Evolutionary conservation across 2,329 filamentous ascomycete species (phyloP).

Genomic region (Nigrospora sphaerica): DNA sequence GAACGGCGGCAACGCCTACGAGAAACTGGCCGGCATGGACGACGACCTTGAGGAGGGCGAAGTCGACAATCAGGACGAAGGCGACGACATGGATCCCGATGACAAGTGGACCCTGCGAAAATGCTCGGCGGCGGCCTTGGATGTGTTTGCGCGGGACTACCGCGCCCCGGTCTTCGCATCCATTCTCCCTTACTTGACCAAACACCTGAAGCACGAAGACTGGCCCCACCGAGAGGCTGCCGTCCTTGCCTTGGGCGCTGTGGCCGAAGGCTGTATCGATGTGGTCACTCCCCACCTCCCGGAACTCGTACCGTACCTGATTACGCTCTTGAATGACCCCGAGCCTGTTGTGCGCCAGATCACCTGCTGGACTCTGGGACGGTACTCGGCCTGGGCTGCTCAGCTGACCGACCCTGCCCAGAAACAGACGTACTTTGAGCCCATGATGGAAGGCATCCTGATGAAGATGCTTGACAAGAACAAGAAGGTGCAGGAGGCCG

Average conservation of each 20-base stretch:
- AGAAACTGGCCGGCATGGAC: conserved; percentile 52
- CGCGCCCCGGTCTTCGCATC: conserved; percentile 81
- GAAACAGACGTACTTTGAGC: conserved; percentile 76
- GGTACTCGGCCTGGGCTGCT: conserved; percentile 90
- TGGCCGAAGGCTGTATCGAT: conserved; percentile 89
- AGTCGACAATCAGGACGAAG: conserved; percentile 66
- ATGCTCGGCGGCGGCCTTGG: conserved; percentile 90
- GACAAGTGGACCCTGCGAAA: conserved; percentile 94
- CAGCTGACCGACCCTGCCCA: conserved; percentile 60
- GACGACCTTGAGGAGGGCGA: conserved; percentile 85
- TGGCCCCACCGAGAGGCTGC: conserved; percentile 93
- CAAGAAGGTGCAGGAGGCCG: conserved; percentile 96
- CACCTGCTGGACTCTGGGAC: conserved; percentile 93
- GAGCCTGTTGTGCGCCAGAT: conserved; percentile 94
- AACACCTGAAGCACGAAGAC: conserved; percentile 78
- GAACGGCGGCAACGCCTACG: conserved; percentile 44
- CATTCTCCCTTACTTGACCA: conserved; percentile 86
- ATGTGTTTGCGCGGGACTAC: conserved; percentile 90
- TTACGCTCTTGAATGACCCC: conserved; percentile 73
- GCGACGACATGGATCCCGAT: conserved; percentile 77
- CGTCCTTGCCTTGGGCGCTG: conserved; percentile 86
- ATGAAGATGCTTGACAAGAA: conserved; percentile 93
- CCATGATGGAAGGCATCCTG: conserved; percentile 94
- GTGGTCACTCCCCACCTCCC: conserved; percentile 86
- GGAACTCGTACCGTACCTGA: conserved; percentile 82